Base-by-base conservation (phyloP, 148 eudicot genomes). In the Rhododendron griersonianum region DNA sequence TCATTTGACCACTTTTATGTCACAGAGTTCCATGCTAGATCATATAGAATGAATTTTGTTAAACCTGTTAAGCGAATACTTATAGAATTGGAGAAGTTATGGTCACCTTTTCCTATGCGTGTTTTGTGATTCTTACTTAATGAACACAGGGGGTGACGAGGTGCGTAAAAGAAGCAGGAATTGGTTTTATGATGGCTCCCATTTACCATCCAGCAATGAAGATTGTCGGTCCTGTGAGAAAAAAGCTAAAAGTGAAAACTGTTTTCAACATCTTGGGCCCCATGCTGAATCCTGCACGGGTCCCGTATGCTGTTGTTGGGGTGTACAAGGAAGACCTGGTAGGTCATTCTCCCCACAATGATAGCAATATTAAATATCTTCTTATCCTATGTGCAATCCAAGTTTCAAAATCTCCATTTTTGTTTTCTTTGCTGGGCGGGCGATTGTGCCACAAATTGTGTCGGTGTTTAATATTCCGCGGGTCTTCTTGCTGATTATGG, bases 131-230 rank as follows among this genome's bases (percentile, higher is more conserved):
- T 78, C 59, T 84, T n/a, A 11, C 7, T 78, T 55, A 19, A 59
- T 69, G 71, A 67, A 37, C 55, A 83, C 85, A 98, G 99, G 99
- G 95, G 84, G 88, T 98, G 74, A 89, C 44, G 87, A 91, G 92
- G 80, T 98, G 99, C 80, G 93, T 98, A n/a, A 86, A 88, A 44
- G 95, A 95, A 85, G 98, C 89, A 37, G 98, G 99, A 78, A 95
- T 98, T 74, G 98, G 99, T 81, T 98, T 98, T 88, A 98, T 98
- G 98, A 95, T 98, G 99, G 73, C 98, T 88, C 95, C 98, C 11
- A 88, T 90, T n/a, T 95, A 94, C 89, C 99, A 97, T 92, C 99
- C 99, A 3, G 98, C 99, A 13, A 98, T 98, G 99, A 89, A 93
- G 91, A 85, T 98, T 90, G 99, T 98, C 83, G 89, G 98, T 86